Evolutionary conservation across 2,329 filamentous ascomycete genomes (phyloP).

Genomic region (Curvularia lunata): DNA sequence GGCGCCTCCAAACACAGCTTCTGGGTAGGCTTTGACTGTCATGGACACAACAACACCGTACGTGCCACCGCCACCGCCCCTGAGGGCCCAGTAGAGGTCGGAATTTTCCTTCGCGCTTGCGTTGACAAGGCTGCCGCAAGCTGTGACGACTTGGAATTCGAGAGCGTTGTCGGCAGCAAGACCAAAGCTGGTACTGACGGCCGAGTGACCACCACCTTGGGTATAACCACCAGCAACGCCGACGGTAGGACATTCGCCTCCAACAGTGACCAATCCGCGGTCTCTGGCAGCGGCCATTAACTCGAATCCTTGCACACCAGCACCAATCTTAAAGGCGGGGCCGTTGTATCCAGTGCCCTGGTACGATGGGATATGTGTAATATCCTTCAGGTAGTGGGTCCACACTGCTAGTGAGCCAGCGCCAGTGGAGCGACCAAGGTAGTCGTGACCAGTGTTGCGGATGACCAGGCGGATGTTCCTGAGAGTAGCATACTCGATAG

Average conservation of each 20-base stretch:
- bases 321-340: slow-evolving; percentile 31
- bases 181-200: slow-evolving; percentile 54
- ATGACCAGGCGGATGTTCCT: slow-evolving; percentile 39
- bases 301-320: slow-evolving; percentile 35
- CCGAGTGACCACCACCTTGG: slow-evolving; percentile 59
- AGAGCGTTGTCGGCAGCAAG: slow-evolving; percentile 36
- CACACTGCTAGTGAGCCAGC: slow-evolving; percentile 26
- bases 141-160: slow-evolving; percentile 33
- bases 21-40: slow-evolving; percentile 30
- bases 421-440: slow-evolving; percentile 29
- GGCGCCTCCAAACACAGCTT: slow-evolving; percentile 24
- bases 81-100: slow-evolving; percentile 39
- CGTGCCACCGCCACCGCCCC: slow-evolving; percentile 37
- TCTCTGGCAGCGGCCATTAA: slow-evolving; percentile 27
- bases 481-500: slow-evolving; percentile 30
- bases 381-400: slow-evolving; percentile 32
- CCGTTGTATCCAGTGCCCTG: slow-evolving; percentile 22
- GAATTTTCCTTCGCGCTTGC: slow-evolving; percentile 25
- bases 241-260: slow-evolving; percentile 51
- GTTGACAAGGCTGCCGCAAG: slow-evolving; percentile 25
- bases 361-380: slow-evolving; percentile 22
- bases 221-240: slow-evolving; percentile 49
- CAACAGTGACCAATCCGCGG: slow-evolving; percentile 24
- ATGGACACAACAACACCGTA: slow-evolving; percentile 34
- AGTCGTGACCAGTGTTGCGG: slow-evolving; percentile 41